Base-by-base conservation (phyloP, 2,329 filamentous ascomycete species). In the Monosporascus sp. region DNA sequence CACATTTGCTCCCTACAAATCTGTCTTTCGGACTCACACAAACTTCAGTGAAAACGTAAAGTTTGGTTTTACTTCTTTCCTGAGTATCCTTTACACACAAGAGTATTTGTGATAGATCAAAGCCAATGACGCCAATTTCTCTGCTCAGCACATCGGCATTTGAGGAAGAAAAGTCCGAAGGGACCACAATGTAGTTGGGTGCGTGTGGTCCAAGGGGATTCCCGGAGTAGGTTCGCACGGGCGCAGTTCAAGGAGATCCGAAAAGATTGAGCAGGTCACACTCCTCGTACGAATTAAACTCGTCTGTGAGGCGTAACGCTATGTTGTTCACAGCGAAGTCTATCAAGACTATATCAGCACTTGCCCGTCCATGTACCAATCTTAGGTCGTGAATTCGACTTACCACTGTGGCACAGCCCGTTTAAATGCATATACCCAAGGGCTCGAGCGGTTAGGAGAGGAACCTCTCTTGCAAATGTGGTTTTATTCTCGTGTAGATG, bases 391-490 rank as follows among this genome's bases (percentile, higher is more conserved):
- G 17, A 38, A 20, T 14, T 28, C 8, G n/a, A 57, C 60, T 54
- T 45, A 63, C 60, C 63, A 57, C 60, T 62, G 48, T 66, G 64
- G 37, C 63, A 64, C 26, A 66, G 28, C 2, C 57, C 62, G 49
- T 58, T 52, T 14, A 56, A 46, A 50, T 65, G 62, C 2, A 64
- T 40, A 14, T 53, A 22, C 37, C 50, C 58, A 17, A 65, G 46
- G 18, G 62, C 61, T 55, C 38, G 53, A 14, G 55, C 49, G 1
- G 54, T 57, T 53, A 60, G 57, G n/a, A 52, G 49, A 24, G 51
- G 45, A 11, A 45, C 47, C 37, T 37, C 51, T 8, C 49, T 48
- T 28, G 58, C 49, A 8, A 62, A 41, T 48, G 51, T 9, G 57
- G 60, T 38, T 44, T 58, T 7, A 62, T 48, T 40, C 61, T 56